Evolutionary conservation across 2,329 filamentous ascomycete species (phyloP).

Genomic region (Calonectria pseudoreteaudii): DNA sequence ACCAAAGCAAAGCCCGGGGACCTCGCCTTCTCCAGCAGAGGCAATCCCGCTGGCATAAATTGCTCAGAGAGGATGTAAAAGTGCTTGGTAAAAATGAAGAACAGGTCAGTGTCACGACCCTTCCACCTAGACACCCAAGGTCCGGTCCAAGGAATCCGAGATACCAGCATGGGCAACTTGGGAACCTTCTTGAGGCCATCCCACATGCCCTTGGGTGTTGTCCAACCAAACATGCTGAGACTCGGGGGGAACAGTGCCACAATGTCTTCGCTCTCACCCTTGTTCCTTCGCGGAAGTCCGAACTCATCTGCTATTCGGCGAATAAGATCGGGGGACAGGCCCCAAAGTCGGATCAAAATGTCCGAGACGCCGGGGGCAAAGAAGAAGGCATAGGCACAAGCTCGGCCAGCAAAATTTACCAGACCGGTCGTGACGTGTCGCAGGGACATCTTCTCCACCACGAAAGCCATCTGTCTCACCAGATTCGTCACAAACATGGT

Average conservation of each 20-base stretch:
- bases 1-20: constrained; percentile 84
- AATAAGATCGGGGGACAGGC: constrained; percentile 74
- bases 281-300: constrained; percentile 68
- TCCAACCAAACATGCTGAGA: constrained; percentile 70
- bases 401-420: constrained; percentile 90
- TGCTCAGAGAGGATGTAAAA: constrained; percentile 84
- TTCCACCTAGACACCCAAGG: constrained; percentile 89
- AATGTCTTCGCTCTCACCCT: constrained; percentile 72
- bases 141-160: constrained; percentile 85
- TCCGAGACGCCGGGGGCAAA: constrained; percentile 90
- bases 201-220: constrained; percentile 60
- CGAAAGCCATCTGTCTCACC: constrained; percentile 83
- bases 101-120: constrained; percentile 87
- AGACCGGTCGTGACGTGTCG: constrained; percentile 74
- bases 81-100: constrained; percentile 92
- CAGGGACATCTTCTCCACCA: constrained; percentile 89
- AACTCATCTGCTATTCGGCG: constrained; percentile 79
- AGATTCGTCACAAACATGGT: constrained; percentile 89
- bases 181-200: constrained; percentile 74
- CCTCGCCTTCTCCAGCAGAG: constrained; percentile 67
- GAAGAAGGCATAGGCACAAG: constrained; percentile 92
- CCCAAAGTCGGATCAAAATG: constrained; percentile 85
- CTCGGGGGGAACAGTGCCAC: constrained; percentile 76
- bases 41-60: constrained; percentile 69
- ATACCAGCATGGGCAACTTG: constrained; percentile 73